Evolutionary conservation across 768 basidiomycete species (phyloP).

Genomic region (Suillus alpinus): DNA sequence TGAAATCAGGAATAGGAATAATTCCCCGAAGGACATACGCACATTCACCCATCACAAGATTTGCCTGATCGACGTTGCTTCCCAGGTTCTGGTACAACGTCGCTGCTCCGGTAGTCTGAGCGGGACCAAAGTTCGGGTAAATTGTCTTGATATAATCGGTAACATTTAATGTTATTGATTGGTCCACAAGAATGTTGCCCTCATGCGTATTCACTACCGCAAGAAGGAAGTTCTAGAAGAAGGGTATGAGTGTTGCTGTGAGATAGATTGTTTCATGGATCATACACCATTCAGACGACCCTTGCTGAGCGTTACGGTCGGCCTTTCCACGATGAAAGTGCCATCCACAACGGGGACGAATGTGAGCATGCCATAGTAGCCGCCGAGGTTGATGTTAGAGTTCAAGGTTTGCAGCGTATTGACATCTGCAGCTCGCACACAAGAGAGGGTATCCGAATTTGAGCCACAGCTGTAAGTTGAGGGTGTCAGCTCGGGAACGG

Average conservation of each 20-base stretch:
- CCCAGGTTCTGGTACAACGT: constrained; percentile 31
- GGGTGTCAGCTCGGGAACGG: neutral
- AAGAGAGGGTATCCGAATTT: constrained; percentile 33
- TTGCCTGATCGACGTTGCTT: constrained; percentile 32
- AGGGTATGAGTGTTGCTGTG: neutral
- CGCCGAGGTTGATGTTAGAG: constrained; percentile 24
- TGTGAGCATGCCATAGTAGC: constrained; percentile 37
- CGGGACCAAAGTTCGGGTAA: constrained; percentile 36
- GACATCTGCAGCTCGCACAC: constrained; percentile 36
- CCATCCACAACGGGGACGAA: constrained; percentile 50
- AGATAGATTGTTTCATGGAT: neutral
- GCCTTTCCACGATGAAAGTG: constrained; percentile 41
- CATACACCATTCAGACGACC: constrained; percentile 43
- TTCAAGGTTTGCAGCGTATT: constrained; percentile 34
- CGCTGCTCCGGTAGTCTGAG: constrained; percentile 23
- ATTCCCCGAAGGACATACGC: neutral
- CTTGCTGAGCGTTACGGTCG: constrained; percentile 34
- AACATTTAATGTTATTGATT: constrained; percentile 16
- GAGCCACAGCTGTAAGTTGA: constrained; percentile 32
- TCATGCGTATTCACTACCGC: constrained; percentile 30
- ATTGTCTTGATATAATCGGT: constrained; percentile 27
- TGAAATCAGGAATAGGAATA: neutral
- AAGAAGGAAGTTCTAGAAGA: constrained; percentile 21
- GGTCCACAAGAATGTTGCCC: constrained; percentile 27
- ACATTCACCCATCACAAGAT: constrained; percentile 41